Evolutionary conservation across 2,329 filamentous ascomycete genomes (phyloP), one percentile per base, ranked within the genome.

Genomic region (Claviceps capensis): DNA sequence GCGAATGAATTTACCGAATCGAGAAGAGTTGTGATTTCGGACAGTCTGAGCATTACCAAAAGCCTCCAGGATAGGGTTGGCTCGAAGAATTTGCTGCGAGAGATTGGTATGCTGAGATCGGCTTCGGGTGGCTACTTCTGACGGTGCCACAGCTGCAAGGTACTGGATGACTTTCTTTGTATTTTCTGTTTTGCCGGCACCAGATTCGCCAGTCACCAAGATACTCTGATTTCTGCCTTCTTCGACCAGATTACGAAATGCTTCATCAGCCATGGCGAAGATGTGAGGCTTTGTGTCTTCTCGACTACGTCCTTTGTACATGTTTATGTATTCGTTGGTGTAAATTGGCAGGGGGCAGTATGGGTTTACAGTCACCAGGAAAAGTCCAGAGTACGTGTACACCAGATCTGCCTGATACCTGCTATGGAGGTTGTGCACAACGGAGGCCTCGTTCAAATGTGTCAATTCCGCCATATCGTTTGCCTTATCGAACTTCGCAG

Each of bases 141-240:
- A 81, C 43, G 87, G 86, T 9, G 93, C 93, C 46, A 98, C 93
- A 1, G 93, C 89, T 14, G 93, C 93, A 44, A 98, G 81, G 63
- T 98, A 98, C 62, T 98, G 94, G 52, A 98, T 98, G 59, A 98
- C 93, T 67, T 98, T 98, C 65, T 98, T 98, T 16, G 93, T 98
- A 65, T 98, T 98, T 66, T 98, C 93, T 0, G 93, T 98, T 72
- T 98, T 98, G 60, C 93, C 93, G 37, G 93, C 93, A 64, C 93
- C 93, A 17, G 93, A 98, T 71, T 98, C 93, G 69, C 93, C 93
- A 2, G 93, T 98, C 22, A 98, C 94, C 50, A 98, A 75, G 61
- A 98, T 98, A 62, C 91, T 97, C 69, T 98, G 93, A 61, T 98
- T 97, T 58, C 89, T 78, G 42, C 90, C 90, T 67, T 97, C 93